Percentiles rank a stretch among this genome's conserved stretches.
Conservation (phyloP, 2,329 filamentous ascomycete genomes). For the Alternaria sp. region DNA sequence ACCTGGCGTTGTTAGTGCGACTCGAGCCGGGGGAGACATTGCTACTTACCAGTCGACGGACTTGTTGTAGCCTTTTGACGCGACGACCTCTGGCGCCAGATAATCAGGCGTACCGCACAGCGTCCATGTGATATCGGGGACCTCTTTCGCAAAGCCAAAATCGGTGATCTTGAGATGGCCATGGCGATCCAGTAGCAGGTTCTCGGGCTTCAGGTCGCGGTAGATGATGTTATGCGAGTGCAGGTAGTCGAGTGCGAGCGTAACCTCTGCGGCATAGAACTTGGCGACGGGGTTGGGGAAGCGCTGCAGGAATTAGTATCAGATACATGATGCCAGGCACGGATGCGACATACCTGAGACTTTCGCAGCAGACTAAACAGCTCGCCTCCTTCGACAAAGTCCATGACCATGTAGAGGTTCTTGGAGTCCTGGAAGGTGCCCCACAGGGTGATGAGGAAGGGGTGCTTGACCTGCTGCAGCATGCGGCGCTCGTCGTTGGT, state of each 20-base stretch:
- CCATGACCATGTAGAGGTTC: constrained; percentile 99
- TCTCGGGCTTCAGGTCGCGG: constrained; percentile 95
- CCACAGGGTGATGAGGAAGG: constrained; percentile 97
- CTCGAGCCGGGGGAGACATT: constrained; percentile 1
- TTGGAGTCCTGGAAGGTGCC: constrained; percentile 95
- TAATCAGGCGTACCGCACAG: constrained; percentile 98
- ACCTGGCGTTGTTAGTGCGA: constrained; percentile 63
- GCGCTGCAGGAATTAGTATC: constrained; percentile 63
- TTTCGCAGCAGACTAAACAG: constrained; percentile 94
- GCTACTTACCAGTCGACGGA: constrained; percentile 90
- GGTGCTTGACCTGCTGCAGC: constrained; percentile 96
- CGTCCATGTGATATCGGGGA: constrained; percentile 99
- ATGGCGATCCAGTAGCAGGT: constrained; percentile 87
- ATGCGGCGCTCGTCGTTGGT: constrained; percentile 97
- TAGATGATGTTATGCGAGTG: constrained; percentile 97
- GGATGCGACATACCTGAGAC: constrained; percentile 56
- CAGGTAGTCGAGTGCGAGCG: constrained; percentile 91
- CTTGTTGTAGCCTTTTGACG: constrained; percentile 99
- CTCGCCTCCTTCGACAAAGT: constrained; percentile 98
- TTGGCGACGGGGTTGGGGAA: constrained; percentile 99
- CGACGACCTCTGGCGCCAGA: constrained; percentile 96
- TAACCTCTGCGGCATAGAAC: constrained; percentile 98
- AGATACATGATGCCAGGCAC: background rate
- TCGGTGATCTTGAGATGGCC: constrained; percentile 97
- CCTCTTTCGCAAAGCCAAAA: constrained; percentile 97